These are phyloP conservation scores for Lolium multiflorum DNA, from an alignment of 176 grass and related monocot genomes.

Conservation along the genomic window DNA sequence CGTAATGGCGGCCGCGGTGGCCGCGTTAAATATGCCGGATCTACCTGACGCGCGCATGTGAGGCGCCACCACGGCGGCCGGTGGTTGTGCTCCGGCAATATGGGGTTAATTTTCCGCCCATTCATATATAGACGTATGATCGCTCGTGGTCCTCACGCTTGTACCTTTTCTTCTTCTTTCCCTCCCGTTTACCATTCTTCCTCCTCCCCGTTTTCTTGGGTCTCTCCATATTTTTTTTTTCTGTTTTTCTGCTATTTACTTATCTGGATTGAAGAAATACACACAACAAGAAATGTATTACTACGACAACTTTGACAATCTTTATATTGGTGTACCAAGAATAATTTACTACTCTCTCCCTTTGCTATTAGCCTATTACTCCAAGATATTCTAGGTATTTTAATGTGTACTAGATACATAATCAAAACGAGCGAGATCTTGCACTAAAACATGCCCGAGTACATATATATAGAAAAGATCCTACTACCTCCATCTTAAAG, in stretches of 20 bases:
- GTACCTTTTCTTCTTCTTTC: not conserved
- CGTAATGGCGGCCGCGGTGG: constrained; percentile 17
- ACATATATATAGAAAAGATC: too few species aligned
- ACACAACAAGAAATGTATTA: not conserved
- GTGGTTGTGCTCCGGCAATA: constrained; percentile 49
- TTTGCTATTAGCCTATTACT: too few species aligned
- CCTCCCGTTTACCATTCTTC: not conserved
- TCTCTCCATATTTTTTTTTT: not conserved
- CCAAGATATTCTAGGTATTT: too few species aligned
- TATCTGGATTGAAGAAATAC: not conserved
- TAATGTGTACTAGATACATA: too few species aligned
- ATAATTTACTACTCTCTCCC: constrained; percentile 4
- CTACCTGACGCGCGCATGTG: constrained; percentile 46
- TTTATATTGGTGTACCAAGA: not conserved
- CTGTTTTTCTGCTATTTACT: constrained; percentile 11
- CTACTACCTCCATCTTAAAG: too few species aligned
- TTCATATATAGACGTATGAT: constrained; percentile 33
- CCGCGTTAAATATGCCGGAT: constrained; percentile 37
- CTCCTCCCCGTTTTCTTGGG: not conserved
- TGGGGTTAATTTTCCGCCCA: constrained; percentile 32
- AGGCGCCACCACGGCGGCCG: constrained; percentile 34
- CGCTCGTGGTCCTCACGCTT: constrained; percentile 6
- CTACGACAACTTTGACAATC: constrained; percentile 1
- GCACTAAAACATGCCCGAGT: too few species aligned
- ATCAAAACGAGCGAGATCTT: too few species aligned